phyloP scores from a whole-genome alignment of 495 filamentous ascomycete genomes.

The Penicillium soppii region DNA sequence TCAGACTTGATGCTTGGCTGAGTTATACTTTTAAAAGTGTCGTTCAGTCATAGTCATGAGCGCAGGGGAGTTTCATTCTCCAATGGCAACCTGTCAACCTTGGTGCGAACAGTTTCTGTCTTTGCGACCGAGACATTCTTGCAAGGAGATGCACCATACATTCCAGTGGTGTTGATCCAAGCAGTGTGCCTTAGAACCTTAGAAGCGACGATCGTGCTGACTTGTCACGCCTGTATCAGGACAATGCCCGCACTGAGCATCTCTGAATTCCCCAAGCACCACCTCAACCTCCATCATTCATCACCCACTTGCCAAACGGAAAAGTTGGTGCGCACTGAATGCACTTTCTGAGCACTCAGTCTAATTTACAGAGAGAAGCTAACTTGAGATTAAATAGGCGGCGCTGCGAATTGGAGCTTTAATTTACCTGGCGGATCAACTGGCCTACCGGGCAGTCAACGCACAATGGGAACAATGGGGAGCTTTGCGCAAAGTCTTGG shows the following conservation, averaged over 20 bases:
- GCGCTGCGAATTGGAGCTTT: slow-evolving; percentile 72
- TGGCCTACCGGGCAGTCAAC: slow-evolving; percentile 56
- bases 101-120: slow-evolving; percentile 17
- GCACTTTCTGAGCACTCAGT: slow-evolving; percentile 1
- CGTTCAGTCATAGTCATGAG: neutral
- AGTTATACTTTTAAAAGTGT: neutral
- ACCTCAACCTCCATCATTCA: slow-evolving; percentile 53
- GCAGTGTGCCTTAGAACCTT: slow-evolving; percentile 12
- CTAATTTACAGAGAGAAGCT: slow-evolving; percentile 16
- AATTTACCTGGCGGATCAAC: slow-evolving; percentile 67
- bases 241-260: slow-evolving; percentile 68
- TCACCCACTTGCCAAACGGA: slow-evolving; percentile 70
- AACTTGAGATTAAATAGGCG: slow-evolving; percentile 50
- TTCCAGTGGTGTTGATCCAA: slow-evolving; percentile 15
- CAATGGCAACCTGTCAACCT: slow-evolving; percentile 29
- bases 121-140: slow-evolving; percentile 31
- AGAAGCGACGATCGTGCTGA: slow-evolving; percentile 28
- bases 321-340: slow-evolving; percentile 60
- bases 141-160: slow-evolving; percentile 18
- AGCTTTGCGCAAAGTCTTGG: slow-evolving; percentile 84
- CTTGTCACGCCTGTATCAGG: slow-evolving; percentile 40
- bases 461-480: slow-evolving; percentile 58
- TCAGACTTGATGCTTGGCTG: neutral
- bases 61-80: slow-evolving; percentile 7
- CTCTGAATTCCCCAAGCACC: slow-evolving; percentile 67